Conservation (phyloP, 2,329 filamentous ascomycete species). For the Daldinia eschscholtzii region DNA sequence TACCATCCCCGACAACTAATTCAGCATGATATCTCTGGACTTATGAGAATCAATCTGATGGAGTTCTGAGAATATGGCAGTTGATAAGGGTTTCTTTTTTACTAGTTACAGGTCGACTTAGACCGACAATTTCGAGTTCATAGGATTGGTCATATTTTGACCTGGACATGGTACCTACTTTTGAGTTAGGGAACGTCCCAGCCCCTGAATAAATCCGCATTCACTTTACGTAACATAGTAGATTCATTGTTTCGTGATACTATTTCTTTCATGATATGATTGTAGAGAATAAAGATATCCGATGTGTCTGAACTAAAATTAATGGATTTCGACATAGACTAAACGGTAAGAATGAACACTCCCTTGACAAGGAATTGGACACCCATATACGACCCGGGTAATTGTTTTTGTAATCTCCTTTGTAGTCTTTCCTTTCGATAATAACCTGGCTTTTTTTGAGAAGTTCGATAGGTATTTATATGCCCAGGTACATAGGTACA, state of each 20-base stretch:
- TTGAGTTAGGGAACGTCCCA: constrained; percentile 10
- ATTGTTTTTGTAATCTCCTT: too few relatives aligned
- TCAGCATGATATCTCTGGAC: not conserved
- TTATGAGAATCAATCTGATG: not conserved
- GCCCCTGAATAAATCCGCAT: not conserved
- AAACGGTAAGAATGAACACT: too few relatives aligned
- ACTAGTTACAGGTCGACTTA: not conserved
- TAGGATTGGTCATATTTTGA: constrained; percentile 2
- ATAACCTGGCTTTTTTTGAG: too few relatives aligned
- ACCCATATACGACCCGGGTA: too few relatives aligned
- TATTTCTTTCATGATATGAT: not conserved
- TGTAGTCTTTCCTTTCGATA: too few relatives aligned
- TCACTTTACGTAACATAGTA: not conserved
- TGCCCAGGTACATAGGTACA: not conserved
- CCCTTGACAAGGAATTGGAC: too few relatives aligned
- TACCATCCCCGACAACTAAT: constrained; percentile 1
- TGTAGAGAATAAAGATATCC: not conserved
- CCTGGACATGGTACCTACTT: constrained; percentile 9
- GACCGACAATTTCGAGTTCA: not conserved
- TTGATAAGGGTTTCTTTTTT: not conserved
- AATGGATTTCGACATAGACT: too few relatives aligned
- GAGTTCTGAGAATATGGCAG: not conserved
- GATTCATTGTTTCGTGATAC: not conserved
- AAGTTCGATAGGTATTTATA: not conserved
- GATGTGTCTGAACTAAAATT: not conserved